Evolutionary conservation across 495 filamentous ascomycete species (phyloP).

Genomic region (Podospora didyma): DNA sequence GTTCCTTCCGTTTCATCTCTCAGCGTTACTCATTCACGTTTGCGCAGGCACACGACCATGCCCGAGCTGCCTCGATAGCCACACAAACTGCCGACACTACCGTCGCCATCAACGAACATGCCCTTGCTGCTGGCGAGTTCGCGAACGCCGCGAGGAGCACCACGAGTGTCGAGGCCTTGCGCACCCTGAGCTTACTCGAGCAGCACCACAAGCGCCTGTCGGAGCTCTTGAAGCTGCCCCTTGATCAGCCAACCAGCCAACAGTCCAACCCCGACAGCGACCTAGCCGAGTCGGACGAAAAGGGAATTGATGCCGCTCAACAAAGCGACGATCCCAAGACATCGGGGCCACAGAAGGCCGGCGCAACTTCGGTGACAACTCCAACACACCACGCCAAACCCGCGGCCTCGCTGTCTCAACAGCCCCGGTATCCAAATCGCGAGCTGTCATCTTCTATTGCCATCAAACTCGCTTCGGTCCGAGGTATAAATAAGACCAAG

Average conservation of each 20-base stretch:
- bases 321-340: conserved; percentile 7
- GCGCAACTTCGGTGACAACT: conserved; percentile 18
- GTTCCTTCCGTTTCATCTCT: not conserved
- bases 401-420: conserved; percentile 43
- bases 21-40: not conserved
- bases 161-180: conserved; percentile 74
- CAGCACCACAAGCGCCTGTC: conserved; percentile 79
- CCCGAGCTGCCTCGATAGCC: conserved; percentile 69
- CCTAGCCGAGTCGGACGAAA: conserved; percentile 35
- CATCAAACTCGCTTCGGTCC: conserved; percentile 82
- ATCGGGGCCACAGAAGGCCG: conserved; percentile 17
- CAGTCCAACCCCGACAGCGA: conserved; percentile 30
- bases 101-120: conserved; percentile 80
- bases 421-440: conserved; percentile 52
- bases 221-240: conserved; percentile 67
- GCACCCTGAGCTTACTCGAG: conserved; percentile 80
- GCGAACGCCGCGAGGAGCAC: conserved; percentile 73
- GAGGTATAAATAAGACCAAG: conserved; percentile 77
- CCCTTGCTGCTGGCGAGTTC: conserved; percentile 86
- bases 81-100: conserved; percentile 71
- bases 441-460: conserved; percentile 82
- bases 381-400: conserved; percentile 30
- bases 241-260: conserved; percentile 55
- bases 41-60: conserved; percentile 82
- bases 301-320: conserved; percentile 24